phyloP scores from a whole-genome alignment of 345 rosid species.

The Rhodomyrtus tomentosa region DNA sequence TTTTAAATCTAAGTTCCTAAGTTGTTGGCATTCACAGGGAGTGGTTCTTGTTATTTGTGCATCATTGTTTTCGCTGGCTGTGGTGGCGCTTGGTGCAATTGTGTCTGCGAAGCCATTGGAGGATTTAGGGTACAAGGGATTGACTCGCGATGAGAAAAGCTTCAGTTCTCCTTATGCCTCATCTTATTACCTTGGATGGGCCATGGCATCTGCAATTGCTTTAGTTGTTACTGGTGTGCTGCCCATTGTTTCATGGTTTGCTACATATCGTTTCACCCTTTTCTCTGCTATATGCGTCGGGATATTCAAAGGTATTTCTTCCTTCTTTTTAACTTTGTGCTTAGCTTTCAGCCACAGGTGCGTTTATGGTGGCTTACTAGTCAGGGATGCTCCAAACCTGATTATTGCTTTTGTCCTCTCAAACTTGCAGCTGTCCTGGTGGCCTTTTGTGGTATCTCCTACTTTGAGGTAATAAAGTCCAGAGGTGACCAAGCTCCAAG shows the following conservation, averaged over 20 bases:
- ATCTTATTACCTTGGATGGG: slow-evolving; percentile 91
- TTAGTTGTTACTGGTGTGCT: slow-evolving; percentile 82
- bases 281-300: slow-evolving; percentile 82
- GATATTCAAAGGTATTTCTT: slow-evolving; percentile 59
- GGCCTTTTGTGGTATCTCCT: slow-evolving; percentile 85
- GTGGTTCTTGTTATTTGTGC: slow-evolving; percentile 59
- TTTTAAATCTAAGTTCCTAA: slow-evolving; percentile 1
- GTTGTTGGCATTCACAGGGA: slow-evolving; percentile 34
- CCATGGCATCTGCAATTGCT: slow-evolving; percentile 91
- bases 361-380: not conserved
- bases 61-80: slow-evolving; percentile 60
- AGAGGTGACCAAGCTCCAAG: slow-evolving; percentile 83
- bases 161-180: slow-evolving; percentile 79
- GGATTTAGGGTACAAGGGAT: slow-evolving; percentile 61
- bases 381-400: not conserved
- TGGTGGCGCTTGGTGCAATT: slow-evolving; percentile 72
- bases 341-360: not conserved
- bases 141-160: slow-evolving; percentile 49
- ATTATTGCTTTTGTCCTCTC: not conserved
- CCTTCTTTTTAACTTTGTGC: not conserved
- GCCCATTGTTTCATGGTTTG: slow-evolving; percentile 97
- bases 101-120: slow-evolving; percentile 84
- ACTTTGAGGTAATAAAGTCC: slow-evolving; percentile 80
- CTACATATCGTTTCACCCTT: slow-evolving; percentile 80
- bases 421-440: slow-evolving; percentile 64